Evolutionary conservation across 2,329 filamentous ascomycete species (phyloP).

Genomic region (Rachicladosporium sp.): DNA sequence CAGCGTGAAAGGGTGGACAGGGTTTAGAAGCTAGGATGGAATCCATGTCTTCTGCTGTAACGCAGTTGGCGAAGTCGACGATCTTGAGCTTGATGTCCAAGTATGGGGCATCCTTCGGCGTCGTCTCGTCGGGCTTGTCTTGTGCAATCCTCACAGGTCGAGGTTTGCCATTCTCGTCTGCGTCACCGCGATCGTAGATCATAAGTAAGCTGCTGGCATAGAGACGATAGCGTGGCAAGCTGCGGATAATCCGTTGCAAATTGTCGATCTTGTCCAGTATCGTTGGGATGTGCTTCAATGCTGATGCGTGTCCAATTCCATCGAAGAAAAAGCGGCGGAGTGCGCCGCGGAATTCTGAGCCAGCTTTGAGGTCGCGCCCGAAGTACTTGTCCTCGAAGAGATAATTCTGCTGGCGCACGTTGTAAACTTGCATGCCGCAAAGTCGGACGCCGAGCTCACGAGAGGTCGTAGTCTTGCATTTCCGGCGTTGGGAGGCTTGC

Average conservation of each 20-base stretch:
- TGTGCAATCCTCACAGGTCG: slow-evolving; percentile 1
- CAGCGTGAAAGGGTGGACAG: slow-evolving; percentile 71
- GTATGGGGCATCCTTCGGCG: slow-evolving; percentile 23
- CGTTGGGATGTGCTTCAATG: slow-evolving; percentile 74
- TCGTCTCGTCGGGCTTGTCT: neutral
- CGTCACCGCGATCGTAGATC: slow-evolving; percentile 80
- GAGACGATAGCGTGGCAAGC: slow-evolving; percentile 75
- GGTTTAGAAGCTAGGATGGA: slow-evolving; percentile 24
- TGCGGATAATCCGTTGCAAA: slow-evolving; percentile 70
- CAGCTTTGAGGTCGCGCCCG: slow-evolving; percentile 75
- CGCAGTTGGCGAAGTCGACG: slow-evolving; percentile 95
- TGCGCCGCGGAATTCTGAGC: slow-evolving; percentile 76
- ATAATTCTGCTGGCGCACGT: slow-evolving; percentile 68
- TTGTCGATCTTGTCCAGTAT: slow-evolving; percentile 73
- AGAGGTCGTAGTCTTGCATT: slow-evolving; percentile 87
- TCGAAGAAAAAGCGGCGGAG: slow-evolving; percentile 85
- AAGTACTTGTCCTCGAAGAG: slow-evolving; percentile 99
- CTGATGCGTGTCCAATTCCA: slow-evolving; percentile 66
- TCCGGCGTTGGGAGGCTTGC: slow-evolving; percentile 79
- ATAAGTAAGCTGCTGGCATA: slow-evolving; percentile 92
- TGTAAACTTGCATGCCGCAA: slow-evolving; percentile 94
- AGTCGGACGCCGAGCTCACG: slow-evolving; percentile 82
- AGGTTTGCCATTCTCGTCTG: slow-evolving; percentile 36
- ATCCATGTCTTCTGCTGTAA: slow-evolving; percentile 70
- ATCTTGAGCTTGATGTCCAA: slow-evolving; percentile 76